Evolutionary conservation across 768 basidiomycete genomes (phyloP).

Genomic region (Leccinum disarticulatum): DNA sequence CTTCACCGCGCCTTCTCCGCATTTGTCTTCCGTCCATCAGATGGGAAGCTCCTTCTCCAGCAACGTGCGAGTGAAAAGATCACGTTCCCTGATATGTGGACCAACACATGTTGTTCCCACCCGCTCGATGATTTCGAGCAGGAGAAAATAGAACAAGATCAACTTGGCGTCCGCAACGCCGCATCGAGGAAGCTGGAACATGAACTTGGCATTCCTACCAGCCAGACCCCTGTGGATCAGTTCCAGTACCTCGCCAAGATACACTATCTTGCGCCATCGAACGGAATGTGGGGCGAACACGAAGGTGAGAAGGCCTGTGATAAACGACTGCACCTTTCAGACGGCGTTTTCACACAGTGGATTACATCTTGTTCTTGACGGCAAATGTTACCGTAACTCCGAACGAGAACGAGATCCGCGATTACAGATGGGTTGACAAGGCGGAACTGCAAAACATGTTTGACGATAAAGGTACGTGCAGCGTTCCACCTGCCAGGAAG

Average conservation of each 20-base stretch:
- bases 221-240: constrained; percentile 74
- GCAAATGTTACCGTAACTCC: constrained; percentile 79
- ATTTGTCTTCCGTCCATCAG: constrained; percentile 92
- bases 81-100: constrained; percentile 99
- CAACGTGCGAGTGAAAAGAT: constrained; percentile 98
- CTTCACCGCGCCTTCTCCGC: constrained; percentile 98
- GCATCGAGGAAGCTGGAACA: constrained; percentile 95
- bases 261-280: constrained; percentile 93
- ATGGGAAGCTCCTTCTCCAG: constrained; percentile 91
- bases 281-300: constrained; percentile 96
- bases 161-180: constrained; percentile 85
- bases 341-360: constrained; percentile 57
- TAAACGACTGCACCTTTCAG: background rate
- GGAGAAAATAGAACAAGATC: constrained; percentile 73
- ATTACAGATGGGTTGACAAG: constrained; percentile 88
- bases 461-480: constrained; percentile 60
- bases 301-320: constrained; percentile 62
- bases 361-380: constrained; percentile 96
- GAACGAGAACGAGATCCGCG: constrained; percentile 90
- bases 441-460: constrained; percentile 92
- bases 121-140: constrained; percentile 89
- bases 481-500: constrained; percentile 3
- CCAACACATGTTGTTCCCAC: constrained; percentile 98
- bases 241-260: constrained; percentile 96
- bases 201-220: constrained; percentile 87